Percentiles rank a stretch among this genome's conserved stretches.
These are phyloP conservation scores for Sungouiella thailandica DNA, from an alignment of 805 yeast genomes.

Conservation along the genomic window DNA sequence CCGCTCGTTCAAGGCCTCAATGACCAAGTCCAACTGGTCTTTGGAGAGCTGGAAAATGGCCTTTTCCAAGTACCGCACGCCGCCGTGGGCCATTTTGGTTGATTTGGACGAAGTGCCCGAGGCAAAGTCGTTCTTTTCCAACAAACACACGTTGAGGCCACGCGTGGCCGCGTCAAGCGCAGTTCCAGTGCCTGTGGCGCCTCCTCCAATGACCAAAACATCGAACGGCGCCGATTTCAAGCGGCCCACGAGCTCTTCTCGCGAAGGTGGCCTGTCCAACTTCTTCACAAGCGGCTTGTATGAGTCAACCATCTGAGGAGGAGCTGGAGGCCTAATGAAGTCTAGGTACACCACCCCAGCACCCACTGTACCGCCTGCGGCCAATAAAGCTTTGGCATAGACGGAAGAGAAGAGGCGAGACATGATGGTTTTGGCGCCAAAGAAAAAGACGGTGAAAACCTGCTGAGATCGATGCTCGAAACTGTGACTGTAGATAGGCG, in stretches of 20 bases:
- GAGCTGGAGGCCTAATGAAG: slow-evolving; percentile 31
- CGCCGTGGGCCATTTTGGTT: slow-evolving; percentile 97
- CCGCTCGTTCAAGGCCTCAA: slow-evolving; percentile 85
- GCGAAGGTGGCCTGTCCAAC: slow-evolving; percentile 48
- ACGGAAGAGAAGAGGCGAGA: slow-evolving; percentile 17
- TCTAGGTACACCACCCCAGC: slow-evolving; percentile 37
- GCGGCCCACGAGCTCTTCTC: slow-evolving; percentile 46
- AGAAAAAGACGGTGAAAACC: neutral
- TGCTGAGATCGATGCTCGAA: neutral
- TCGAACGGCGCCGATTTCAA: slow-evolving; percentile 47
- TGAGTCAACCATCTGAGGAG: slow-evolving; percentile 19
- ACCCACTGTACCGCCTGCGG: slow-evolving; percentile 30
- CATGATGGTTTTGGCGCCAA: slow-evolving; percentile 4
- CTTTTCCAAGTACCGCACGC: slow-evolving; percentile 91
- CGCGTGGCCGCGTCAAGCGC: slow-evolving; percentile 89
- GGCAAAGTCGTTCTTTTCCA: slow-evolving; percentile 87
- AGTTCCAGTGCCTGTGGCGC: slow-evolving; percentile 92
- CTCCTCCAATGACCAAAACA: slow-evolving; percentile 89
- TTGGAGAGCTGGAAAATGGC: slow-evolving; percentile 90
- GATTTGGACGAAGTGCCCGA: slow-evolving; percentile 91
- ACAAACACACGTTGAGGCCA: slow-evolving; percentile 81
- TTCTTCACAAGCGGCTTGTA: slow-evolving; percentile 42
- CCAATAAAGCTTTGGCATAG: slow-evolving; percentile 27
- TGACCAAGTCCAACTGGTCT: slow-evolving; percentile 82
- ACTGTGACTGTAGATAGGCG: no score